A percentile compares a stretch with the other conserved stretches of the same genome.
Conservation (phyloP, 805 yeast genomes). For the Saccharomycopsis fodiens region DNA sequence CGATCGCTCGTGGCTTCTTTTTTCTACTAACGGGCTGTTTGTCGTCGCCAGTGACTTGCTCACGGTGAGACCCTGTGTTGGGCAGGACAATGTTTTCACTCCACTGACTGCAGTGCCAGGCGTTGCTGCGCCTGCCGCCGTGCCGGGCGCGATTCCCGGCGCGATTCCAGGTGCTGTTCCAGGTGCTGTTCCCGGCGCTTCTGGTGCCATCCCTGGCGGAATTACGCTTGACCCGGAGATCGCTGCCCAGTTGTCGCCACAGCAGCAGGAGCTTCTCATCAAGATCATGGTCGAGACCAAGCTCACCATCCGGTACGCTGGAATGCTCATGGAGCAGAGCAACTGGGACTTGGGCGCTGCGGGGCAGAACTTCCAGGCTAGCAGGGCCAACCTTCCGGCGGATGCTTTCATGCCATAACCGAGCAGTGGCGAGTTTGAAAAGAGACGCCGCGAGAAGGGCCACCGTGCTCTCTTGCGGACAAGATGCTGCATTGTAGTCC, state of each 20-base stretch:
- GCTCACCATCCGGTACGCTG: conserved; percentile 69
- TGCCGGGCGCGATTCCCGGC: conserved; percentile 5
- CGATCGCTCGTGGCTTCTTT: conserved; percentile 75
- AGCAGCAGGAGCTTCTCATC: conserved; percentile 57
- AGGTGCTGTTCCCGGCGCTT: conserved; percentile 13
- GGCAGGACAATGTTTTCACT: conserved; percentile 46
- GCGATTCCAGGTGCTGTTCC: conserved; percentile 17
- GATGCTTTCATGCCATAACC: conserved; percentile 45
- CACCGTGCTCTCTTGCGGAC: too few relatives aligned
- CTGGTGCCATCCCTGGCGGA: conserved; percentile 17
- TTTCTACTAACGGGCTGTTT: conserved; percentile 62
- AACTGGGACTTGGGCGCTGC: conserved; percentile 74
- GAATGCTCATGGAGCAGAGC: conserved; percentile 82
- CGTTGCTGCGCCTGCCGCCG: conserved; percentile 10
- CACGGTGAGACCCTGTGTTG: conserved; percentile 53
- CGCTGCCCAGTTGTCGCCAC: conserved; percentile 39
- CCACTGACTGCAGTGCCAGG: too few relatives aligned
- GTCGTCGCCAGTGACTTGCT: conserved; percentile 85
- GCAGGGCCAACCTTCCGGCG: conserved; percentile 52
- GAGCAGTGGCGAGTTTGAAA: too few relatives aligned
- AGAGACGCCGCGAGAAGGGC: too few relatives aligned
- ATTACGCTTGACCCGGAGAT: conserved; percentile 44
- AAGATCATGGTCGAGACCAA: conserved; percentile 66
- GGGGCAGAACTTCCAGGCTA: conserved; percentile 59
- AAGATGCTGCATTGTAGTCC: too few relatives aligned